Percentiles rank a stretch among this genome's conserved stretches.
phyloP scores from a whole-genome alignment of 352 stramenopile genomes.

The Aphanomyces invadans region DNA sequence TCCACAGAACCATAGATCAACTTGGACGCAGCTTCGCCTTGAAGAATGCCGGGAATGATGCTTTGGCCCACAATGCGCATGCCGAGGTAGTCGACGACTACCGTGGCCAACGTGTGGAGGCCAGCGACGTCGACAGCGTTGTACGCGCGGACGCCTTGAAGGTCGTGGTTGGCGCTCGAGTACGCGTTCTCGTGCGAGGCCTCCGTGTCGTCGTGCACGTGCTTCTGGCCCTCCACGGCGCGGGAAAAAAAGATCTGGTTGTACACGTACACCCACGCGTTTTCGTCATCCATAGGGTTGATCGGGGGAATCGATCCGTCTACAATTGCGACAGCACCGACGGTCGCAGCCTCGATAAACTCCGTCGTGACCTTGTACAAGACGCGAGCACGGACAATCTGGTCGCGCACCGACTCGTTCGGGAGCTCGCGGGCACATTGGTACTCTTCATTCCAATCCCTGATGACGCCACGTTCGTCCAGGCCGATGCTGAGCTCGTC shows the following conservation, averaged over 20 bases:
- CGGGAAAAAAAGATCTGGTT: conserved; percentile 98
- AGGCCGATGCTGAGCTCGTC: conserved; percentile 90
- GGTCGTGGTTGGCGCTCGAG: conserved; percentile 80
- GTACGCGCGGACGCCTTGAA: conserved; percentile 85
- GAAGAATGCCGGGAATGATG: conserved; percentile 93
- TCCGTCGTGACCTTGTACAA: conserved; percentile 94
- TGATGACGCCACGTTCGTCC: conserved; percentile 85
- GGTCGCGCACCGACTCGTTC: conserved; percentile 68
- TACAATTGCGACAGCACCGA: conserved; percentile 87
- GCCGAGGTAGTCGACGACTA: conserved; percentile 93
- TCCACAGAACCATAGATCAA: conserved; percentile 94
- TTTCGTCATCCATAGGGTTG: conserved; percentile 92
- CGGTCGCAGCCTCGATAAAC: conserved; percentile 89
- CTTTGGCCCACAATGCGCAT: conserved; percentile 93
- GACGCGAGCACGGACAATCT: conserved; percentile 88
- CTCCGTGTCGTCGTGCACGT: conserved; percentile 42
- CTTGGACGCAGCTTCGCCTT: conserved; percentile 91
- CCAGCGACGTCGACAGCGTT: conserved; percentile 87
- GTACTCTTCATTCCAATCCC: conserved; percentile 97
- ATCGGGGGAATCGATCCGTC: conserved; percentile 92
- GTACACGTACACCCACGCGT: conserved; percentile 93
- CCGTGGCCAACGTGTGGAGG: conserved; percentile 91
- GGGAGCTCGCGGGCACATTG: conserved; percentile 86
- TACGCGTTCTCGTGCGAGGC: conserved; percentile 52
- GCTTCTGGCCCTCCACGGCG: conserved; percentile 83